These are phyloP conservation scores for Mortierella sp. DNA, from an alignment of 371 early-diverging fungal species.

Conservation along the genomic window DNA sequence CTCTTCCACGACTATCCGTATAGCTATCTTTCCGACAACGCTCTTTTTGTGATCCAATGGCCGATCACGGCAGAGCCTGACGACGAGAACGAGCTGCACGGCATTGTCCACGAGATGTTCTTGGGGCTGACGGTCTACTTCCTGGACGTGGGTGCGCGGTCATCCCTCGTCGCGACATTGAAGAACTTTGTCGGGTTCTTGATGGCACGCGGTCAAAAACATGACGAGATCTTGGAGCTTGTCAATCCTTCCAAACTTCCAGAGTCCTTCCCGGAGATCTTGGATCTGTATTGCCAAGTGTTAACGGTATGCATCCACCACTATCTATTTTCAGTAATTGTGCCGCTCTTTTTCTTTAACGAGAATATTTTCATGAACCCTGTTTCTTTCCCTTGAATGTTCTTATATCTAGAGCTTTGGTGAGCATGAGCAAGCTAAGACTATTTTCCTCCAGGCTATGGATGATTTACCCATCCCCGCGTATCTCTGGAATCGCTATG, in stretches of 20 bases:
- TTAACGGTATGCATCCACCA: constrained; percentile 16
- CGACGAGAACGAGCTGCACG: constrained; percentile 42
- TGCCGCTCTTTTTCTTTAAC: background rate
- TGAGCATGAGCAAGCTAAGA: constrained; percentile 7
- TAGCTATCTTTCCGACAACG: constrained; percentile 22
- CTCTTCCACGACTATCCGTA: constrained; percentile 36
- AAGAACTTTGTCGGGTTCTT: constrained; percentile 49
- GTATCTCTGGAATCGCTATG: constrained; percentile 50
- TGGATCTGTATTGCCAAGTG: constrained; percentile 37
- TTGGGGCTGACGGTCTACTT: constrained; percentile 41
- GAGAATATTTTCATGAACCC: too few relatives aligned
- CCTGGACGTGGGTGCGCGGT: constrained; percentile 31
- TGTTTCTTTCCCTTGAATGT: background rate
- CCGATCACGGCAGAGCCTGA: constrained; percentile 26
- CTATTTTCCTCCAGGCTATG: constrained; percentile 11
- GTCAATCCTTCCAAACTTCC: constrained; percentile 34
- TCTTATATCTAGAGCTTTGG: constrained; percentile 19
- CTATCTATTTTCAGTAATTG: background rate
- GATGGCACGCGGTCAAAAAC: constrained; percentile 29
- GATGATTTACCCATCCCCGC: constrained; percentile 24
- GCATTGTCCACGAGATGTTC: constrained; percentile 46
- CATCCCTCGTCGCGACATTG: constrained; percentile 28
- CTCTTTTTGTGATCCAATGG: constrained; percentile 41
- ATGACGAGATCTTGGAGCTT: constrained; percentile 33
- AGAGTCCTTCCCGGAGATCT: constrained; percentile 21